Base-by-base conservation (phyloP, 1,284 basidiomycete genomes). In the Leccinum laetum region DNA sequence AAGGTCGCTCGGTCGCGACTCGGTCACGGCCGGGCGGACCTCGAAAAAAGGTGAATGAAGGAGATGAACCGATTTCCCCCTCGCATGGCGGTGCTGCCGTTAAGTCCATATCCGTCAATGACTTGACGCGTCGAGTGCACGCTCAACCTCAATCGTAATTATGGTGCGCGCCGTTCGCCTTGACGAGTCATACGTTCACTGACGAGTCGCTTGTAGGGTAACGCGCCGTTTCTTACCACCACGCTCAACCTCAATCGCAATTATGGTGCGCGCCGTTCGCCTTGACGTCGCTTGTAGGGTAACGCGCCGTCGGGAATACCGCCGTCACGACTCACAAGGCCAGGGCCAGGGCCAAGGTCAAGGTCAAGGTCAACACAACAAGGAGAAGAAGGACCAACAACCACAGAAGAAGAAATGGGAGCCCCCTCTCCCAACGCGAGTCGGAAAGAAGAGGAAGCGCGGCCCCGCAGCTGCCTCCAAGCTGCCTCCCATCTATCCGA, bases 351-450 rank as follows among this genome's bases (percentile, higher is more conserved):
- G 26, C 5, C 26, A 26, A 26, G 79, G 70, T 71, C 75, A 75
- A 73, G 79, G 32, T 69, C 76, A 81, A 67, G 78, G 77, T 79
- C 76, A 75, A 73, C 3, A 32, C 3, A 86, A 89, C 71, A 87
- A 87, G 77, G 80, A 87, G 63, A 85, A 90, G 74, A 91, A 93
- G 74, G 82, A 85, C 41, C 66, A 75, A 65, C 79, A 80, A 60
- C 79, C 81, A 13, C 84, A 90, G 82, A 94, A 95, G 86, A 95
- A 97, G 88, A 98, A 99, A 82, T 99, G 97, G 96, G 98, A 99
- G 79, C 96, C 98, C 11, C 98, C 98, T 69, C 88, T 99, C 61
- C 97, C 98, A 11, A 99, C 98, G 44, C 92, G 96, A 65, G 94
- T 99, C 41, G 26, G 26, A 64, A 98, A 97, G 87, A 95, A 93